Base-by-base conservation (phyloP, 208 protist genomes). In the Acanthamoeba divionensis region DNA sequence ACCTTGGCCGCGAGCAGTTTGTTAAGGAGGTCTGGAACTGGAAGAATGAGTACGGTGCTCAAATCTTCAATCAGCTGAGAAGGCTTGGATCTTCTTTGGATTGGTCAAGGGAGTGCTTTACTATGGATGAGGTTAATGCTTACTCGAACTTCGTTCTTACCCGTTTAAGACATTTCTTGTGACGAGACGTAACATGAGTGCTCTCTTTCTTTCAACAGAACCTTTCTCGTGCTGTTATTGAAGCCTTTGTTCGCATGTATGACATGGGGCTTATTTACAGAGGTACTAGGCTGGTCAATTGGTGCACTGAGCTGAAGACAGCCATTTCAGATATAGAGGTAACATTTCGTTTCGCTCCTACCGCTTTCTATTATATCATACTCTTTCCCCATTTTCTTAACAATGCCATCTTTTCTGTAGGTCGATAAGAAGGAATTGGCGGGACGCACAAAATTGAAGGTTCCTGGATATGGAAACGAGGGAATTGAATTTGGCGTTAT, bases 241-340 rank as follows among this genome's bases (percentile, higher is more conserved):
- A 99, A 89, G 98, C 98, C 0, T 99, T 99, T 94, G 94, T 99
- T 10, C 92, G 91, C 50, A 92, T 99, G 66, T 97, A 97, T 92
- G 95, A 99, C 65, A 93, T 98, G 57, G 98, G 97, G 8, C 66
- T 99, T 4, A 98, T 99, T 77, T 98, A 99, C 94, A 95, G 99
- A 50, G 95, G 95, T 7, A 99, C 97, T n/a, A 96, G 99, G 21
- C 94, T 99, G 10, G 98, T 99, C 54, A 99, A 99, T 96, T 99
- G 99, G 99, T 99, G 97, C 95, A 98, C 96, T 83, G 75, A 96
- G 45, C 96, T 99, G 41, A 96, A 99, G 93, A 99, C 98, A 54
- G 99, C 98, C 60, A 99, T 99, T 87, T 99, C 98, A 29, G 99
- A 99, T 92, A 96, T 99, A 24, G 99, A 99, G 96, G 98, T 99